Conservation (phyloP, 1,284 basidiomycete genomes). For the Lentinus polychrous region DNA sequence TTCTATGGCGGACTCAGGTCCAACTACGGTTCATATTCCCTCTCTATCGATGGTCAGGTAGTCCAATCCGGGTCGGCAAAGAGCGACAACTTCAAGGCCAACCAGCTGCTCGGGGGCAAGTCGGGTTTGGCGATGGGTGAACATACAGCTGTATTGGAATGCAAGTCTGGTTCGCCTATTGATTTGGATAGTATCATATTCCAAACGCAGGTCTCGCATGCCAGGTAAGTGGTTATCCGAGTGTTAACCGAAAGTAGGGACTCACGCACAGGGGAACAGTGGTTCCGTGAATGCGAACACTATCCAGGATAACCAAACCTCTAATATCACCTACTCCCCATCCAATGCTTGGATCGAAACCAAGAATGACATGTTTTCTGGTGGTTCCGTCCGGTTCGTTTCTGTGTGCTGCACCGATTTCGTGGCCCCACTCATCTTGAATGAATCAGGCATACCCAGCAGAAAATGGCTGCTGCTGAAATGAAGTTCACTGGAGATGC, state of each 20-base stretch:
- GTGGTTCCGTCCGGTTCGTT: constrained; percentile 35
- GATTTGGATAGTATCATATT: constrained; percentile 45
- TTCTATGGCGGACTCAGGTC: constrained; percentile 41
- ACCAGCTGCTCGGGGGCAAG: constrained; percentile 36
- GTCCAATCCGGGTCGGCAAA: constrained; percentile 31
- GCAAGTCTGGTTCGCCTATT: constrained; percentile 33
- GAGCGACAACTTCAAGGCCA: constrained; percentile 21
- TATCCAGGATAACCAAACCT: constrained; percentile 36
- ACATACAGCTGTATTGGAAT: constrained; percentile 41
- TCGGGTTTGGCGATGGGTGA: constrained; percentile 34
- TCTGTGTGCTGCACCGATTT: neutral
- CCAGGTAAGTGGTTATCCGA: constrained; percentile 22
- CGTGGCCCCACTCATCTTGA: too few species aligned
- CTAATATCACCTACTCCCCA: constrained; percentile 34
- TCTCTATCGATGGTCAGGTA: constrained; percentile 39
- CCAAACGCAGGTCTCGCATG: constrained; percentile 29
- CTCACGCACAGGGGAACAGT: constrained; percentile 15
- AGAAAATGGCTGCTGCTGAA: constrained; percentile 33
- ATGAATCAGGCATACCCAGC: constrained; percentile 16
- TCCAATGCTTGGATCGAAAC: constrained; percentile 29
- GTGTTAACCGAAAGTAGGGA: neutral
- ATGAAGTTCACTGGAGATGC: constrained; percentile 42
- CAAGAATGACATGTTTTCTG: constrained; percentile 25
- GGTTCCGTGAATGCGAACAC: constrained; percentile 22
- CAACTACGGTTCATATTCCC: constrained; percentile 40